These are phyloP conservation scores for Grosmannia huntii DNA, from an alignment of 2,329 filamentous ascomycete species.

Conservation along the genomic window DNA sequence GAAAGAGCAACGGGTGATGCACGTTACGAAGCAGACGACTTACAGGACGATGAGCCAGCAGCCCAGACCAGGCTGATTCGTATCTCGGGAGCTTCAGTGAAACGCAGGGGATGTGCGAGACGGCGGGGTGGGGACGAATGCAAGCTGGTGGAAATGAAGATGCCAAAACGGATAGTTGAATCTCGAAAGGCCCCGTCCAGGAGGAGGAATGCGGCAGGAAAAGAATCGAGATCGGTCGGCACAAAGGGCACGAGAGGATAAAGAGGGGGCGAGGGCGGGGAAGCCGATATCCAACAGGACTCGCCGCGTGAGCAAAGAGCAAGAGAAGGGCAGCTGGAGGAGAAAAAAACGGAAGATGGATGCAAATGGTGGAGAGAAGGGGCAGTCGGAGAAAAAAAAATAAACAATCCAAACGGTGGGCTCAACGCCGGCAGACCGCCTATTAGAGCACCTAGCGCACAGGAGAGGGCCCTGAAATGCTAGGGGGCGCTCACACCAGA, in stretches of 20 bases:
- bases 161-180: not conserved
- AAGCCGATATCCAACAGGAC: not conserved
- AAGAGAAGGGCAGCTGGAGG: not conserved
- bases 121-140: not conserved
- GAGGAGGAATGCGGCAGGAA: not conserved
- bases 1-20: not conserved
- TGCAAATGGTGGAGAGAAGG: not conserved
- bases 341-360: not conserved
- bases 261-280: not conserved
- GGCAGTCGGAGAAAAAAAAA: not conserved
- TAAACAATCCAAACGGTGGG: not conserved
- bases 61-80: not conserved
- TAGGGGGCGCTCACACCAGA: not conserved
- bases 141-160: not conserved
- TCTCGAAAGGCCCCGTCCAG: not conserved
- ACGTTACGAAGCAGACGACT: not conserved
- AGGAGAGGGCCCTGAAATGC: not conserved
- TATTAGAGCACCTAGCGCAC: not conserved
- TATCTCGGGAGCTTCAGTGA: not conserved
- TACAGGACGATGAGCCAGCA: not conserved
- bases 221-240: not conserved
- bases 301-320: not conserved
- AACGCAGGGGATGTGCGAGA: not conserved
- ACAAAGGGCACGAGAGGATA: not conserved
- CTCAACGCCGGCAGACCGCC: not conserved